Evolutionary conservation across 1,284 basidiomycete species (phyloP).

Genomic region (Pholiota adiposa): DNA sequence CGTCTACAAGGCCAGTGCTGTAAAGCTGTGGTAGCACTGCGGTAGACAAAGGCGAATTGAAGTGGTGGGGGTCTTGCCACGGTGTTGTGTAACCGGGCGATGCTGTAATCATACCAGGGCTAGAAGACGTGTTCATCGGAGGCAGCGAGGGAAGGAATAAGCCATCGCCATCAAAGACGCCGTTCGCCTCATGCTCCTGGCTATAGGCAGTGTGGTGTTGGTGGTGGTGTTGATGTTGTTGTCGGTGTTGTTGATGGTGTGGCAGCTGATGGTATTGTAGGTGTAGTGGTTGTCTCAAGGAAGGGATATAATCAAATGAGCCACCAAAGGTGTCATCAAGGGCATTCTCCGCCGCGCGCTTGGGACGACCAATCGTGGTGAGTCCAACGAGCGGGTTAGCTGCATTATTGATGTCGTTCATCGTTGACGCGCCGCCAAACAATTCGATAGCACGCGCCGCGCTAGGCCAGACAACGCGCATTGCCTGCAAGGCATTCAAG

Average conservation of each 20-base stretch:
- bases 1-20: slow-evolving; percentile 66
- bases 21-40: slow-evolving; percentile 72
- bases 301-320: slow-evolving; percentile 9
- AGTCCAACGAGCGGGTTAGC: slow-evolving; percentile 7
- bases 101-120: neutral
- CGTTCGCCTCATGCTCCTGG: neutral
- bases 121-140: neutral
- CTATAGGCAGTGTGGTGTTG: neutral
- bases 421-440: slow-evolving; percentile 62
- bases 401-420: slow-evolving; percentile 31
- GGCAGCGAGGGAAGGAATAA: slow-evolving; percentile 21
- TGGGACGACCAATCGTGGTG: slow-evolving; percentile 30
- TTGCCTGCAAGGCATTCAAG: slow-evolving; percentile 69
- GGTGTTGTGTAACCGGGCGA: slow-evolving; percentile 41
- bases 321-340: slow-evolving; percentile 30
- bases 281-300: slow-evolving; percentile 2
- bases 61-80: slow-evolving; percentile 47
- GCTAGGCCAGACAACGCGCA: slow-evolving; percentile 79
- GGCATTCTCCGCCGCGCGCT: slow-evolving; percentile 43
- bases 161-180: slow-evolving; percentile 7
- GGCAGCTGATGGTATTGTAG: neutral
- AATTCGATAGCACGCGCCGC: slow-evolving; percentile 77
- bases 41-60: slow-evolving; percentile 56
- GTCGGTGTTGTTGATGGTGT: neutral
- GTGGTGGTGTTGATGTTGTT: neutral